Evolutionary conservation across 2,329 filamentous ascomycete genomes (phyloP).

Genomic region (Paramyrothecium roridum): DNA sequence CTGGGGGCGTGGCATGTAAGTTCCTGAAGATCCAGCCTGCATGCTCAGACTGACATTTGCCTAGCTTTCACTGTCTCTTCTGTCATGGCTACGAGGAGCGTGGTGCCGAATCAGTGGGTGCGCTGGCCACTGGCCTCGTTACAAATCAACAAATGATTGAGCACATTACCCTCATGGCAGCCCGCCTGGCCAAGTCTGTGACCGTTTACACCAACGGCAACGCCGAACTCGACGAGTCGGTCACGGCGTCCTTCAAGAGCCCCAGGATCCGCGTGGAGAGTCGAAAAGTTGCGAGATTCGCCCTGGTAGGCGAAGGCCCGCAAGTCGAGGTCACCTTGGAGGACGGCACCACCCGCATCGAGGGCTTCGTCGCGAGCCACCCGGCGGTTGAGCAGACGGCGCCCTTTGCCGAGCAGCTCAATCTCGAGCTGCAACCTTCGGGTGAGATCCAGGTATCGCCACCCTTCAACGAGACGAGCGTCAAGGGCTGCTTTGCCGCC

Average conservation of each 20-base stretch:
- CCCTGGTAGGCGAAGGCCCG: slow-evolving; percentile 19
- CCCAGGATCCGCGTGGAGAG: slow-evolving; percentile 34
- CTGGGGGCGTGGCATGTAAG: slow-evolving; percentile 46
- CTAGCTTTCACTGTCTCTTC: slow-evolving; percentile 55
- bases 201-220: slow-evolving; percentile 51
- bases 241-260: slow-evolving; percentile 17
- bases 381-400: slow-evolving; percentile 34
- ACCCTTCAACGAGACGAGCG: slow-evolving; percentile 46
- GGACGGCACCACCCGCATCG: slow-evolving; percentile 30
- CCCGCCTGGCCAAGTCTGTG: slow-evolving; percentile 36
- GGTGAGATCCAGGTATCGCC: slow-evolving; percentile 39
- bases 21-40: not conserved
- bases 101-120: slow-evolving; percentile 38
- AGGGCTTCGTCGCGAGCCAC: slow-evolving; percentile 38
- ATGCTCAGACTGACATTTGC: not conserved
- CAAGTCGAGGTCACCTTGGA: slow-evolving; percentile 33
- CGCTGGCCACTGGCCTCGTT: slow-evolving; percentile 39
- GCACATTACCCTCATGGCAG: slow-evolving; percentile 40
- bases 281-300: slow-evolving; percentile 23
- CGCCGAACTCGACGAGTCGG: slow-evolving; percentile 21
- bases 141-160: slow-evolving; percentile 25
- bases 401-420: slow-evolving; percentile 38
- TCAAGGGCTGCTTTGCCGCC: slow-evolving; percentile 49
- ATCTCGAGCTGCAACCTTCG: slow-evolving; percentile 34
- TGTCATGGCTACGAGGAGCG: slow-evolving; percentile 59